Evolutionary conservation across 305 asterid species (phyloP), one percentile per base, ranked within the genome.

Genomic region (Fraxinus baroniana): DNA sequence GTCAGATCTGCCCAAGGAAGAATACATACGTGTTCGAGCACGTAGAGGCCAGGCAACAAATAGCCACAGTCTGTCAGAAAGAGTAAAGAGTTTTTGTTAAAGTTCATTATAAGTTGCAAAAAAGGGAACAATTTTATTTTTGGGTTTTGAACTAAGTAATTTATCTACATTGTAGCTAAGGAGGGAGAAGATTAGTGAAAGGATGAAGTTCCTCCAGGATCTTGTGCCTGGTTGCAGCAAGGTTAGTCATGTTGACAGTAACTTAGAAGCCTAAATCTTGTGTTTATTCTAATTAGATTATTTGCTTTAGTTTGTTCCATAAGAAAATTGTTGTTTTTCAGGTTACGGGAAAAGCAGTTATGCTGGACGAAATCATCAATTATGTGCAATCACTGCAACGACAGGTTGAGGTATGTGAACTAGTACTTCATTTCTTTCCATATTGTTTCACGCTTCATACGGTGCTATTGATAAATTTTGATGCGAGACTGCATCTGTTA

Each of bases 131-230:
- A 10, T 6, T 1, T 46, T 44, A 12, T 55, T 6, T 32, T 41
- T 83, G 68, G 80, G 73, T 64, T 76, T 64, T 80, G 78, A 78
- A 72, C 66, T 74, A 62, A 71, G 18, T 79, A 57, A 28, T 83
- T 32, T 4, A 0, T 82, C 17, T 79, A 35, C 80, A 37, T 71
- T 89, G 80, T 85, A 97, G 99, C 95, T 94, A 17, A 91, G 99
- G 89, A 92, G 99, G 91, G 99, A 97, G 87, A 97, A 92, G 90
- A 97, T 97, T 74, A 97, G 99, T 79, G 98, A 97, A 86, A 93
- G 99, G 88, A 97, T 97, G 99, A 97, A 95, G 83, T 94, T 91
- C 86, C 99, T 97, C 88, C 99, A 97, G 87, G 99, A 97, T 91
- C 97, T 97, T 82, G 99, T 97, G 76, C 99, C 99, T 60, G 97